A percentile compares a stretch with the other conserved stretches of the same genome.
Evolutionary conservation across 176 grass and related monocot species (phyloP).

Genomic region (Themeda triandra): DNA sequence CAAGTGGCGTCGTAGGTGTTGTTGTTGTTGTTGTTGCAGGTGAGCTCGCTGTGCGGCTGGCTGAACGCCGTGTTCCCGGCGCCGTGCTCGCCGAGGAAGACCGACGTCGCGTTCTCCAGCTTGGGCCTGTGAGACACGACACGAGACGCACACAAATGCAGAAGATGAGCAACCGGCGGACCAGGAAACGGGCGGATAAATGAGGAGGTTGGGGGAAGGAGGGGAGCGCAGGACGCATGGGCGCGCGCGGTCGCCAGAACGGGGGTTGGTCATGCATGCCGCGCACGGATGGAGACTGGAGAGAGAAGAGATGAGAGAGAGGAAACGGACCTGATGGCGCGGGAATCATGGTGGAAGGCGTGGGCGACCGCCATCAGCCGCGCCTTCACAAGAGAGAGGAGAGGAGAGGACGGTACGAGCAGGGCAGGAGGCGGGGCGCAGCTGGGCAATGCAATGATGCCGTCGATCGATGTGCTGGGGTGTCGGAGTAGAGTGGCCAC

Average conservation of each 20-base stretch:
- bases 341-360: constrained; percentile 36
- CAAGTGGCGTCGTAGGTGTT: not conserved
- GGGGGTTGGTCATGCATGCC: not conserved
- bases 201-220: not conserved
- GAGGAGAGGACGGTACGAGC: not conserved
- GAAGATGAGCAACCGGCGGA: not conserved
- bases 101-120: constrained; percentile 11
- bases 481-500: not conserved
- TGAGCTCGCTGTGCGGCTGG: constrained; percentile 31
- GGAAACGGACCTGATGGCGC: not conserved
- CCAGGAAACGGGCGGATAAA: constrained; percentile 12
- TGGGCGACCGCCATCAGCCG: constrained; percentile 36
- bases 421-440: too few species aligned
- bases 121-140: not conserved
- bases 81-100: not conserved
- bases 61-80: constrained; percentile 32
- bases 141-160: not conserved
- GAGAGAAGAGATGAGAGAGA: too few species aligned
- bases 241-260: not conserved
- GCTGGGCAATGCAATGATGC: too few species aligned
- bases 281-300: not conserved
- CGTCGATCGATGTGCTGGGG: not conserved
- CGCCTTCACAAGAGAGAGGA: not conserved
- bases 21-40: constrained; percentile 21
- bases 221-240: constrained; percentile 1